Evolutionary conservation across 2,329 filamentous ascomycete species (phyloP).

Genomic region (Fonsecaea multimorphosa): DNA sequence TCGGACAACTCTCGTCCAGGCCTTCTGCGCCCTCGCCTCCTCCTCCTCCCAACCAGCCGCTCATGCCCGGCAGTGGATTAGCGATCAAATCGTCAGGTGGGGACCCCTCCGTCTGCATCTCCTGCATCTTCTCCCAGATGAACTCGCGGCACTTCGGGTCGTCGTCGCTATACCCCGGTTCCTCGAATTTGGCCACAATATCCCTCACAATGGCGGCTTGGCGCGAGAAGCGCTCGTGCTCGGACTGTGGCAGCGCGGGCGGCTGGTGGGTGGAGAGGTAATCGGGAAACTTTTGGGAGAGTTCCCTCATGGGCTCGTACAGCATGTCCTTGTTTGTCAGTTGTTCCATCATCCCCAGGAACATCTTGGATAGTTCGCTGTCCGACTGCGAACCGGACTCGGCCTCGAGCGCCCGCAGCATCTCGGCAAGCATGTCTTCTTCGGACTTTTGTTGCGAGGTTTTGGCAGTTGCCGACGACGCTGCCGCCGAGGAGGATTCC

Average conservation of each 20-base stretch:
- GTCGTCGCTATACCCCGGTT: slow-evolving; percentile 78
- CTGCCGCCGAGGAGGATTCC: slow-evolving; percentile 71
- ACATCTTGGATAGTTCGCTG: slow-evolving; percentile 91
- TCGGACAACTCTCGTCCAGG: slow-evolving; percentile 65
- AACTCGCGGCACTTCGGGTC: slow-evolving; percentile 84
- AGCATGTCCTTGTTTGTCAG: slow-evolving; percentile 97
- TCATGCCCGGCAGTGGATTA: slow-evolving; percentile 66
- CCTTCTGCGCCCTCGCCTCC: slow-evolving; percentile 71
- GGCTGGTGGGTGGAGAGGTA: slow-evolving; percentile 74
- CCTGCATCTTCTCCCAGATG: slow-evolving; percentile 97
- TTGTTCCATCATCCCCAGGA: slow-evolving; percentile 98
- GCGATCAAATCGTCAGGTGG: slow-evolving; percentile 84
- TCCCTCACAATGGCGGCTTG: slow-evolving; percentile 81
- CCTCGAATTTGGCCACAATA: slow-evolving; percentile 89
- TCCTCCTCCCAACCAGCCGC: slow-evolving; percentile 58
- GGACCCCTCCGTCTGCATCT: slow-evolving; percentile 97
- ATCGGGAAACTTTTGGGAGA: slow-evolving; percentile 86
- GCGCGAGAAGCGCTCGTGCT: slow-evolving; percentile 78
- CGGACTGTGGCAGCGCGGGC: slow-evolving; percentile 62
- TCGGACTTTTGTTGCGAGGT: slow-evolving; percentile 65
- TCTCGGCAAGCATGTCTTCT: slow-evolving; percentile 86
- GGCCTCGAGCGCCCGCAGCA: slow-evolving; percentile 85
- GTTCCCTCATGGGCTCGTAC: slow-evolving; percentile 98
- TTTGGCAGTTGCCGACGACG: slow-evolving; percentile 73
- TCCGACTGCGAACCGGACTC: slow-evolving; percentile 63